Base-by-base conservation (phyloP, 306 rosid genomes). In the Boehmeria nivea region DNA sequence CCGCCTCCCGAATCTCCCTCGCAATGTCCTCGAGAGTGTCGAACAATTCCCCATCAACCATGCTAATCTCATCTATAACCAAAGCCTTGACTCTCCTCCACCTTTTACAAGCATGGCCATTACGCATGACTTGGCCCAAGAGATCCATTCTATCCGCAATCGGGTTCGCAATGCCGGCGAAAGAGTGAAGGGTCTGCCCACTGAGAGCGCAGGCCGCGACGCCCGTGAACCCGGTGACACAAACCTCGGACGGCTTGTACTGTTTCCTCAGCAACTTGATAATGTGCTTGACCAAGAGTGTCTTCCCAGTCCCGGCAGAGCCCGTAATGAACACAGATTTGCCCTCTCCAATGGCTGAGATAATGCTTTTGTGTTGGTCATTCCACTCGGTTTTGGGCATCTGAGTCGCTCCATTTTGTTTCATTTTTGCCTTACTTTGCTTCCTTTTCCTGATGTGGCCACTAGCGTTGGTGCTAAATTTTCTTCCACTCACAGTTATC, bases 131-230 rank as follows among this genome's bases (percentile, higher is more conserved):
- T 45, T 23, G 14, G 2, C 46, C 18, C 14, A 70, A 21, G 68
- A 74, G 20, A 8, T 24, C 13, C 3, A 46, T 1, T 24, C 73
- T 67, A 49, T 63, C 55, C 20, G 17, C 63, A 34, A 10, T 2
- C 12, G 2, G 12, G 49, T 0, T 2, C 9, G 42, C 11, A 21
- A 83, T 39, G 12, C 84, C 82, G 0, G 78, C 71, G 42, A 80
- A 83, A 2, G 76, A 80, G 54, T 83, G 86, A 43, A 83, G 72
- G 15, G 90, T 83, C 61, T 65, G 78, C 5, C 86, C 84, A 17
- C 66, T 43, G 6, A 83, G 26, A 17, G 82, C 79, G 61, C 71
- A 77, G 27, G 84, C 84, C 15, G 82, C 80, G 61, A 77, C 63
- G 51, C 84, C 90, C 16, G 82, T 77, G 5, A 83, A 40, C 0